Percentiles rank a stretch among this genome's conserved stretches.
These are phyloP conservation scores for Metschnikowia santaceciliae DNA, from an alignment of 805 yeast species.

Conservation along the genomic window DNA sequence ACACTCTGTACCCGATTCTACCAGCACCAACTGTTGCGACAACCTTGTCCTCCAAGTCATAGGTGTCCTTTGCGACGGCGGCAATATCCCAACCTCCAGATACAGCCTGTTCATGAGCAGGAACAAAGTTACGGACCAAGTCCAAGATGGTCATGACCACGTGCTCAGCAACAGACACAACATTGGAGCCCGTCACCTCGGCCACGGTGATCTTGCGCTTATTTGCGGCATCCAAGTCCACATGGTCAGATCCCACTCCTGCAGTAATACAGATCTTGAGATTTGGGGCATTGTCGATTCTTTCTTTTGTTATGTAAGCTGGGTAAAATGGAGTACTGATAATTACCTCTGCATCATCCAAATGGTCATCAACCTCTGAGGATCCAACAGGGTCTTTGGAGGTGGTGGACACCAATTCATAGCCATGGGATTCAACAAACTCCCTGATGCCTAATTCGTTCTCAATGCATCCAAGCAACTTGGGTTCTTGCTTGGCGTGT, in stretches of 20 bases:
- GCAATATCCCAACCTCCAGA: constrained; percentile 74
- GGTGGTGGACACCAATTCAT: constrained; percentile 59
- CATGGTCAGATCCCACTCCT: constrained; percentile 82
- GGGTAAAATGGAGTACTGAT: constrained; percentile 85
- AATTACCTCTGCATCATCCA: constrained; percentile 69
- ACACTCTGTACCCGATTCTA: constrained; percentile 72
- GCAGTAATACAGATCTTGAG: constrained; percentile 72
- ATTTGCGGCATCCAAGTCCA: constrained; percentile 67
- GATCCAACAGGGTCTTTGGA: constrained; percentile 61
- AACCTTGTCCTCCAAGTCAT: constrained; percentile 71
- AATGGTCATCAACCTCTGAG: constrained; percentile 58
- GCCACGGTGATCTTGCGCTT: constrained; percentile 61
- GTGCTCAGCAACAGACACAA: constrained; percentile 77
- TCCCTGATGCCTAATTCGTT: constrained; percentile 69
- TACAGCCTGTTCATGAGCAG: constrained; percentile 68
- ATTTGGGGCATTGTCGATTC: constrained; percentile 66
- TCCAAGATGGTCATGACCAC: constrained; percentile 69
- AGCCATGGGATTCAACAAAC: constrained; percentile 65
- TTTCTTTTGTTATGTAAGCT: constrained; percentile 63
- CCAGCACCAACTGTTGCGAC: constrained; percentile 82
- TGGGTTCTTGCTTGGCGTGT: constrained; percentile 58
- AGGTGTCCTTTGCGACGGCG: constrained; percentile 62
- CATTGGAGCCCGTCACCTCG: constrained; percentile 83
- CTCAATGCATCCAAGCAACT: constrained; percentile 66
- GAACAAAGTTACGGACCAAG: constrained; percentile 72